Percentiles rank a stretch among this genome's conserved stretches.
Conservation (phyloP, 176 grass and related monocot genomes). For the Musa schizocarpa region DNA sequence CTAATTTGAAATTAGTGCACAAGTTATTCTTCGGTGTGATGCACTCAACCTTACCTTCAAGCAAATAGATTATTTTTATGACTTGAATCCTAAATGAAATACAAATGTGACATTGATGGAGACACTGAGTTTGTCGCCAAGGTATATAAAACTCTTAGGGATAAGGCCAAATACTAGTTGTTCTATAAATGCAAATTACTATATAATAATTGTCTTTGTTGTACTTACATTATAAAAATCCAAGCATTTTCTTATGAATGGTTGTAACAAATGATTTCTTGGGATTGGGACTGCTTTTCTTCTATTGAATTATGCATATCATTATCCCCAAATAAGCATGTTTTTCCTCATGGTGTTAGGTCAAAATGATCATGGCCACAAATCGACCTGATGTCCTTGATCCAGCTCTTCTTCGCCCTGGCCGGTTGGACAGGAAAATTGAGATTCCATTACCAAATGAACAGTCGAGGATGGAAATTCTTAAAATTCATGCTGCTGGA, state of each 20-base stretch:
- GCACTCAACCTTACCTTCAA: too few species aligned
- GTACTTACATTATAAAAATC: too few species aligned
- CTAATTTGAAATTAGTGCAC: not conserved
- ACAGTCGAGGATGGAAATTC: constrained; percentile 77
- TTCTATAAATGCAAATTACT: too few species aligned
- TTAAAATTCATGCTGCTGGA: constrained; percentile 90
- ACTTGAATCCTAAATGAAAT: too few species aligned
- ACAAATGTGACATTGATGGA: too few species aligned
- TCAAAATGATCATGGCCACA: constrained; percentile 98
- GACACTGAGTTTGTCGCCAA: too few species aligned
- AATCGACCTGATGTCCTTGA: constrained; percentile 94
- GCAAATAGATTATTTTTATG: too few species aligned
- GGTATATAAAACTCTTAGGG: too few species aligned
- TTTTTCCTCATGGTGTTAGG: constrained; percentile 32
- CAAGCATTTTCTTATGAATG: too few species aligned
- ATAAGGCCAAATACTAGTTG: too few species aligned
- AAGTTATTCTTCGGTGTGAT: too few species aligned
- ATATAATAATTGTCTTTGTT: too few species aligned
- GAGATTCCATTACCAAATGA: constrained; percentile 91
- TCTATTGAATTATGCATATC: not conserved
- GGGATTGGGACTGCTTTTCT: not conserved
- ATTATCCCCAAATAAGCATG: not conserved
- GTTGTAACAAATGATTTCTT: not conserved
- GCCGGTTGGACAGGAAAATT: constrained; percentile 88
- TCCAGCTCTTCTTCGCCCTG: constrained; percentile 80